Percentiles rank a stretch among this genome's conserved stretches.
phyloP scores from a whole-genome alignment of 441 rosid genomes.

The Macaranga tanarius region DNA sequence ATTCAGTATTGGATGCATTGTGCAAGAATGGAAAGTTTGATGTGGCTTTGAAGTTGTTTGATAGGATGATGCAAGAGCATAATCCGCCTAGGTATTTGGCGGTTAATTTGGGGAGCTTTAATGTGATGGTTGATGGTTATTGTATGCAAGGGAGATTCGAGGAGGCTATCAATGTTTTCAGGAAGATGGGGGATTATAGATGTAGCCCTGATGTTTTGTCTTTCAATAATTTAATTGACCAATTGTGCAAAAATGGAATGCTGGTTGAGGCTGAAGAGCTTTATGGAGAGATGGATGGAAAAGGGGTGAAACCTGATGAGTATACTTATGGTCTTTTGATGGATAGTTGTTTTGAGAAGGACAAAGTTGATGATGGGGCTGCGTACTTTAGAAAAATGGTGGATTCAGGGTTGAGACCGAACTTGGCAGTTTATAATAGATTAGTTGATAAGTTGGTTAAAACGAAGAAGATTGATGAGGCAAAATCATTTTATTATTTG shows the following conservation, averaged over 20 bases:
- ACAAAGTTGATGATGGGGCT: conserved; percentile 75
- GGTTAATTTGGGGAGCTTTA: conserved; percentile 80
- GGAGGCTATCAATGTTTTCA: conserved; percentile 67
- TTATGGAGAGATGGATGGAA: conserved; percentile 69
- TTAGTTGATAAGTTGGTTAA: conserved; percentile 64
- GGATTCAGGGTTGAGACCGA: conserved; percentile 70
- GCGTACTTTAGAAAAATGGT: conserved; percentile 71
- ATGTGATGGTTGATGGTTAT: conserved; percentile 84
- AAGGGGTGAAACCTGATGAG: conserved; percentile 83
- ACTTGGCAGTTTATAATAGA: conserved; percentile 67
- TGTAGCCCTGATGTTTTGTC: conserved; percentile 72
- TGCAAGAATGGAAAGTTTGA: conserved; percentile 67
- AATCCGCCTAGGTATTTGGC: conserved; percentile 57
- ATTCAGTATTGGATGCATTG: conserved; percentile 70
- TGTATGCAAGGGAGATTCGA: conserved; percentile 57
- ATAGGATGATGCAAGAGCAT: conserved; percentile 56
- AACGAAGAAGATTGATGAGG: conserved; percentile 67
- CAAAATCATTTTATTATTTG: conserved; percentile 64
- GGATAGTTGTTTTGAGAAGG: conserved; percentile 70
- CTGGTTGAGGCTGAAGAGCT: conserved; percentile 69
- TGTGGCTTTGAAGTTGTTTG: conserved; percentile 74
- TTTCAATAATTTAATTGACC: conserved; percentile 77
- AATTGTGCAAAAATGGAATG: conserved; percentile 61
- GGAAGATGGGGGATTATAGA: conserved; percentile 61
- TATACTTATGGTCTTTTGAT: conserved; percentile 63